These are phyloP conservation scores for Fomes fomentarius DNA, from an alignment of 1,284 basidiomycete species.

Conservation along the genomic window DNA sequence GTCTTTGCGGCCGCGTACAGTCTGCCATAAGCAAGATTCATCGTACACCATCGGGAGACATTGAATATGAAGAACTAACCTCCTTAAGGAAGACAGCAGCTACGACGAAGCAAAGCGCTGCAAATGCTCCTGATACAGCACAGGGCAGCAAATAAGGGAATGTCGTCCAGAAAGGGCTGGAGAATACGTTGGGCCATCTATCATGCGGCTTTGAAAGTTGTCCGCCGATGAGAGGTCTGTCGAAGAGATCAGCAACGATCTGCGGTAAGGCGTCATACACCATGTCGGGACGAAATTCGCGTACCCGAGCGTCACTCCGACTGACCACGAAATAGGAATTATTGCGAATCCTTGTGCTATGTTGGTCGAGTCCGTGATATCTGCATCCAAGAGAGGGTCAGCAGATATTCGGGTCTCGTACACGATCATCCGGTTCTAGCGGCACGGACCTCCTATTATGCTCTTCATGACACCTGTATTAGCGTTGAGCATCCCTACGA, in stretches of 20 bases:
- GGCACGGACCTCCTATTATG: slow-evolving; percentile 37
- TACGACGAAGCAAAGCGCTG: slow-evolving; percentile 40
- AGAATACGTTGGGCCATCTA: slow-evolving; percentile 47
- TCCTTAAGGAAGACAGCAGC: slow-evolving; percentile 19
- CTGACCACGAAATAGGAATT: slow-evolving; percentile 50
- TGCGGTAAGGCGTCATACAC: no score
- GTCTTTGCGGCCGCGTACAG: no score
- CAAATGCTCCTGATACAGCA: slow-evolving; percentile 40
- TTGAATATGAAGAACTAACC: no score
- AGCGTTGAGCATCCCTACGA: slow-evolving; percentile 54
- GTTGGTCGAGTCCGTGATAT: slow-evolving; percentile 54
- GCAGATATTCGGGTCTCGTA: no score
- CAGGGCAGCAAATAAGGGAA: slow-evolving; percentile 63
- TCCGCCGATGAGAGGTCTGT: slow-evolving; percentile 55
- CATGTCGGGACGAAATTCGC: no score
- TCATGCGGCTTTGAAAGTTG: slow-evolving; percentile 48
- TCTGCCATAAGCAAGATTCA: no score
- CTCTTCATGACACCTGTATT: slow-evolving; percentile 57
- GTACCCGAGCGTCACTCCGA: slow-evolving; percentile 48
- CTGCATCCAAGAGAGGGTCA: slow-evolving; percentile 27
- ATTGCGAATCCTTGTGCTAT: slow-evolving; percentile 50
- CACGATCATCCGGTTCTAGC: no score
- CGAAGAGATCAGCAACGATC: no score
- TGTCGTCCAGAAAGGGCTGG: slow-evolving; percentile 46
- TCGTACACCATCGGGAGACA: no score